Conservation (phyloP, 148 eudicot genomes). For the Vaccinium corymbosum region DNA sequence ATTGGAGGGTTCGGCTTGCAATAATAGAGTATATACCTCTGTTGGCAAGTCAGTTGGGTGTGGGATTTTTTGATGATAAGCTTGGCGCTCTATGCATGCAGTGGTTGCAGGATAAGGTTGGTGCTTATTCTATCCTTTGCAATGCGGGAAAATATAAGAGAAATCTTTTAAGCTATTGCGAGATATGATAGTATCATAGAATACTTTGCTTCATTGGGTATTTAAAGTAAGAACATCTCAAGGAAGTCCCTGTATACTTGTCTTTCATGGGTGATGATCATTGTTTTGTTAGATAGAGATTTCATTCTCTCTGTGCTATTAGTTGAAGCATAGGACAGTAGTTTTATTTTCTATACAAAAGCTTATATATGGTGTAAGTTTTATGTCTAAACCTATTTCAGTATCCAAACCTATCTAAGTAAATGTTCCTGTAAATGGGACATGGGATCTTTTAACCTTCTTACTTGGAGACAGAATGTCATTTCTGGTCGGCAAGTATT, state of each 20-base stretch:
- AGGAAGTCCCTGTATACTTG: not conserved
- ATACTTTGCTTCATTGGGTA: not conserved
- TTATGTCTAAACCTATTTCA: not conserved
- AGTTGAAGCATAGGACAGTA: too few species aligned
- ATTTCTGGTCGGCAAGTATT: not conserved
- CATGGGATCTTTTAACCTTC: not conserved
- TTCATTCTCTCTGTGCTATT: too few species aligned
- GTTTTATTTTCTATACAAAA: not conserved
- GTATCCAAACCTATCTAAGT: not conserved
- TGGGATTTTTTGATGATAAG: conserved; percentile 97
- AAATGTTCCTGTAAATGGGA: not conserved
- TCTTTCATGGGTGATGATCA: too few species aligned
- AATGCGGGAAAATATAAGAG: not conserved
- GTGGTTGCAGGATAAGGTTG: conserved; percentile 97
- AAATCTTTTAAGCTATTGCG: conserved; percentile 8
- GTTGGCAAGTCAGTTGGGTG: conserved; percentile 96
- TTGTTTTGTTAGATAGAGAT: too few species aligned
- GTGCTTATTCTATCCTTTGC: conserved; percentile 11
- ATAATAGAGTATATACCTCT: conserved; percentile 94
- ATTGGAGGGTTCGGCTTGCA: conserved; percentile 99
- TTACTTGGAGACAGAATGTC: too few species aligned
- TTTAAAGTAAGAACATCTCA: not conserved
- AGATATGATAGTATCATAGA: not conserved
- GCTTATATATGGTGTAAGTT: not conserved
- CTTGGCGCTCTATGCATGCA: conserved; percentile 98